Evolutionary conservation across 305 asterid genomes (phyloP).

Genomic region (Fraxinus xanthoxyloides): DNA sequence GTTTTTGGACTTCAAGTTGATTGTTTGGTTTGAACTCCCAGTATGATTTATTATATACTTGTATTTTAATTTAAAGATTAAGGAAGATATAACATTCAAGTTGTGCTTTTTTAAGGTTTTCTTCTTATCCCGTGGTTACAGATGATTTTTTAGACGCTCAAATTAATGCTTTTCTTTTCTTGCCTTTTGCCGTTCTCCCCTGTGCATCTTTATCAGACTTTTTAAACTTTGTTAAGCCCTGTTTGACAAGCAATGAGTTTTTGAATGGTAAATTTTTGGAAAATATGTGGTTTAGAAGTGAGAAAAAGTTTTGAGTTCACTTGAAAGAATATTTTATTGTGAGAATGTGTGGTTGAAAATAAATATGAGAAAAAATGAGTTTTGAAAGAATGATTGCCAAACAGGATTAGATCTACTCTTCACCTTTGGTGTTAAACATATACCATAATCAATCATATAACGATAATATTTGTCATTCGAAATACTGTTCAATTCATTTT

Average conservation of each 20-base stretch:
- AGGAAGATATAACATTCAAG: background rate
- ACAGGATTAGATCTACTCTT: background rate
- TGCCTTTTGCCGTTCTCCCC: background rate
- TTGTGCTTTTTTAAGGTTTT: background rate
- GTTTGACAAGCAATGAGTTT: too few species aligned
- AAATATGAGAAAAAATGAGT: too few species aligned
- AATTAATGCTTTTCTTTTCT: background rate
- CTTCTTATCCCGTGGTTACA: background rate
- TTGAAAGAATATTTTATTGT: too few species aligned
- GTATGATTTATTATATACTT: background rate
- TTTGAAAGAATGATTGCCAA: too few species aligned
- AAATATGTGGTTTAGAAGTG: too few species aligned
- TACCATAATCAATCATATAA: background rate
- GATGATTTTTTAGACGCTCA: background rate
- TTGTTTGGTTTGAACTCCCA: background rate
- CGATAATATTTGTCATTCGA: background rate
- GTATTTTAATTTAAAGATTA: background rate
- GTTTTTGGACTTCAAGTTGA: background rate
- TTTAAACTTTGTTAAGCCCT: background rate
- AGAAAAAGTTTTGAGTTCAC: too few species aligned
- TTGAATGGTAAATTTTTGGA: too few species aligned
- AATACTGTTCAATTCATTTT: background rate
- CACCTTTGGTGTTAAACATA: background rate
- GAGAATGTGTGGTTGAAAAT: too few species aligned
- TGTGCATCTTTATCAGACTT: background rate